Evolutionary conservation across 805 yeast species (phyloP), one percentile per base, ranked within the genome.

Genomic region (Lachancea sp.): DNA sequence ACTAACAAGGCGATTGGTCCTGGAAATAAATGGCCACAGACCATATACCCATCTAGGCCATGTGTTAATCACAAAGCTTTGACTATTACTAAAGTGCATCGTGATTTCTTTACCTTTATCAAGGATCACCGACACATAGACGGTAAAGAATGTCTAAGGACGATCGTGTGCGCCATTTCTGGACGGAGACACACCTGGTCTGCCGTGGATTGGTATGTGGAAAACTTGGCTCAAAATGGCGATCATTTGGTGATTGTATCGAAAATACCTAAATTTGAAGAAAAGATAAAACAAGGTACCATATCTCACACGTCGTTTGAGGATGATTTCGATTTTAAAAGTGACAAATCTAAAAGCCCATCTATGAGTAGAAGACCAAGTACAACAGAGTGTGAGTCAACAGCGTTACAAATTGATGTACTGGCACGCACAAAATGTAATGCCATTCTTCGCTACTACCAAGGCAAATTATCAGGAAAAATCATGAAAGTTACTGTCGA

Each of bases 181-280:
- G 88, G 83, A 4, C 65, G 86, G 43, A 67, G 67, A 37, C 86
- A 78, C 59, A 80, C 88, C 0, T 81, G 89, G 89, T 83, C 81
- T 1, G 75, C 85, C 3, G 63, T 79, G 7, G 88, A 81, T 55
- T 81, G 86, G 85, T 69, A 76, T 25, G 68, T 79, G 47, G 70
- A 70, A 40, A 65, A 70, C 28, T 63, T 76, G 22, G 62, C 77
- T 15, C 75, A 70, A 52, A 71, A 79, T 51, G 87, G 87, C 11
- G 89, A 81, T 55, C 71, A 78, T 9, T 58, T 81, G 15, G 72
- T 80, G 9, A 72, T 81, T 15, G 74, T 75, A 7, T 68, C 85
- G 0, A 65, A 80, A 2, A 69, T 80, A 17, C 67, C 67, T 3
- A 49, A 50, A 23, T 54, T 56, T 42, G 62, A 57, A 34, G 49